A percentile compares a stretch with the other conserved stretches of the same genome.
These are phyloP conservation scores for Porphyrellus cyaneotinctus DNA, from an alignment of 768 basidiomycete genomes.

Conservation along the genomic window DNA sequence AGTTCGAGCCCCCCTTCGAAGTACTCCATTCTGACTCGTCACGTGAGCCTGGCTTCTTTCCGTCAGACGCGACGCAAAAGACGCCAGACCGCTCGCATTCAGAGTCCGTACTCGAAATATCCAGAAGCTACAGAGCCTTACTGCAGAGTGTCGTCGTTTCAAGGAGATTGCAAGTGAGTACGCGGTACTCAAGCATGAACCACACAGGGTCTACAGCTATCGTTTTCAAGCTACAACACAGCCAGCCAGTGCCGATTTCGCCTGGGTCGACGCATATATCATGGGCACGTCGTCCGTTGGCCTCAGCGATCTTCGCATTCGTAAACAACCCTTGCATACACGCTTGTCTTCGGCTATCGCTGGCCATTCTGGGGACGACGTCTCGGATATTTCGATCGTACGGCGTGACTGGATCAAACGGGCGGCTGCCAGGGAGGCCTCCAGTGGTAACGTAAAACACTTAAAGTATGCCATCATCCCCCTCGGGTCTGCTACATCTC, in stretches of 20 bases:
- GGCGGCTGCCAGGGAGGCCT: slow-evolving; percentile 36
- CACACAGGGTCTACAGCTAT: neutral
- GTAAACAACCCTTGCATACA: slow-evolving; percentile 43
- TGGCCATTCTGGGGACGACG: slow-evolving; percentile 60
- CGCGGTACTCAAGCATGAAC: slow-evolving; percentile 5
- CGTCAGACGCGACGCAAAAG: slow-evolving; percentile 40
- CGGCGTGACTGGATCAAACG: slow-evolving; percentile 62
- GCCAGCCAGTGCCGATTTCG: slow-evolving; percentile 8
- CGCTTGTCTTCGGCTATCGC: slow-evolving; percentile 60
- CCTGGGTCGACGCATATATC: slow-evolving; percentile 19
- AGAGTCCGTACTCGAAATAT: slow-evolving; percentile 42
- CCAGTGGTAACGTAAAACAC: slow-evolving; percentile 16
- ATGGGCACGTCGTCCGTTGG: slow-evolving; percentile 4
- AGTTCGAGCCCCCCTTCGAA: neutral
- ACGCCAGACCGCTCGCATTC: slow-evolving; percentile 41
- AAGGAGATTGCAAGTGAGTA: slow-evolving; percentile 54
- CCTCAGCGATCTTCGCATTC: slow-evolving; percentile 47
- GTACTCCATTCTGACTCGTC: neutral
- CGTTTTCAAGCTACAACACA: slow-evolving; percentile 11
- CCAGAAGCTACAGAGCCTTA: slow-evolving; percentile 42
- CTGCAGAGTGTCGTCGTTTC: slow-evolving; percentile 55
- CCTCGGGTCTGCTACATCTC: neutral
- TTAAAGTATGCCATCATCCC: slow-evolving; percentile 19
- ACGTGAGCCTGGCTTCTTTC: slow-evolving; percentile 51
- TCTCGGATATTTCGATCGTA: slow-evolving; percentile 51